Base-by-base conservation (phyloP, 768 basidiomycete species). In the Russula lepida region DNA sequence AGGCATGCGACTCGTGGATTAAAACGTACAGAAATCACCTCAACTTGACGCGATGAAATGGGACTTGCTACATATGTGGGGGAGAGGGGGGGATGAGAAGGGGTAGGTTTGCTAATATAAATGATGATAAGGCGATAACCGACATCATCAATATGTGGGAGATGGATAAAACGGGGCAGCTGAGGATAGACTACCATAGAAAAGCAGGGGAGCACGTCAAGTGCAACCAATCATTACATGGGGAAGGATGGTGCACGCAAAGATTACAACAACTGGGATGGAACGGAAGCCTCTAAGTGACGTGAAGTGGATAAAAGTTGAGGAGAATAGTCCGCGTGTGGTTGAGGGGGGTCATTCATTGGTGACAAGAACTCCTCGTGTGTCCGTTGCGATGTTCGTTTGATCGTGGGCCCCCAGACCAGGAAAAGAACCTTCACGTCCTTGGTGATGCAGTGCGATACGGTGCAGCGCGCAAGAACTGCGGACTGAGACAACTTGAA, bases 161-260 rank as follows among this genome's bases (percentile, higher is more conserved):
- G 11, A 47, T 13, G 44, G 11, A 30, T 1, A 54, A 4, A 33
- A n/a, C 33, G 33, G 48, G 33, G 48, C 43, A 35, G 21, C 39
- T 17, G 52, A 41, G 25, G 27, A 32, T 28, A 23, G 7, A 21
- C 3, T 44, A 13, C 35, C 43, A 41, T 37, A 44, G 41, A n/a
- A 15, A 54, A 44, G n/a, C 30, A 27, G n/a, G 23, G 35, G 35
- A 27, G 37, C 55, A 64, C 61, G 19, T 56, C 61, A 63, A 61
- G 60, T 51, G 60, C 30, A 37, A 41, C 30, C 60, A 28, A 33
- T 27, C 43, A 51, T 32, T 44, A 44, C 23, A 47, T 8, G 35
- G 35, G 6, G 7, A 32, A 28, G 54, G 15, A 15, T 19, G 27
- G 23, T 56, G 32, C 25, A 19, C 27, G 32, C 32, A 56, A 50